phyloP scores from a whole-genome alignment of 73 alveolate genomes.

The Chromera velia region DNA sequence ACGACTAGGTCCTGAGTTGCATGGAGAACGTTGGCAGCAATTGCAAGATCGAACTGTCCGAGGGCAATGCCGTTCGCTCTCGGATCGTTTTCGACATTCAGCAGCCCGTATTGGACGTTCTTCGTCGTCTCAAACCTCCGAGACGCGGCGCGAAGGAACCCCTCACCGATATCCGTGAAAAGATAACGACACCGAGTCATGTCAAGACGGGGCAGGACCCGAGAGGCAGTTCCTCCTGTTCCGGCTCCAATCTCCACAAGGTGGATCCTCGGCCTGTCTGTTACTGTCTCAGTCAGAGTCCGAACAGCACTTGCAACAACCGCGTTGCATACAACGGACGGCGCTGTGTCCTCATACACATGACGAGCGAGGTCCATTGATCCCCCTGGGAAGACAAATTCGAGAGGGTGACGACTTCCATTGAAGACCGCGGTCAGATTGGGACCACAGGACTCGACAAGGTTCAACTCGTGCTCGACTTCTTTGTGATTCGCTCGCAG shows the following conservation, averaged over 20 bases:
- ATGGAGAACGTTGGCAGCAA: conserved; percentile 10
- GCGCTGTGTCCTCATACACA: not conserved
- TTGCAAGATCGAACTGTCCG: not conserved
- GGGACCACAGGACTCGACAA: not conserved
- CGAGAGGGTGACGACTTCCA: not conserved
- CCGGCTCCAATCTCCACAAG: conserved; percentile 13
- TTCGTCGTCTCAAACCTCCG: not conserved
- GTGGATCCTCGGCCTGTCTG: not conserved
- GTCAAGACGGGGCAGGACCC: not conserved
- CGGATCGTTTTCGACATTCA: conserved; percentile 7
- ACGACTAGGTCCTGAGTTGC: not conserved
- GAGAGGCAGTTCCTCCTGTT: not conserved
- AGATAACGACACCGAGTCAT: not conserved
- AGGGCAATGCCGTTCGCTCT: not conserved
- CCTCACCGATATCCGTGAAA: conserved; percentile 5
- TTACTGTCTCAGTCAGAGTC: no score
- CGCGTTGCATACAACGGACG: not conserved
- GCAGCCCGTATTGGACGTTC: not conserved
- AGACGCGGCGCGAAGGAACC: not conserved
- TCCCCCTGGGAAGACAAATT: not conserved
- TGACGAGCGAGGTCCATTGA: not conserved
- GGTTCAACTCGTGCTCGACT: not conserved
- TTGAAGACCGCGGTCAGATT: not conserved
- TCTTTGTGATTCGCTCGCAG: no score
- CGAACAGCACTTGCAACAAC: no score